A percentile compares a stretch with the other conserved stretches of the same genome.
These are phyloP conservation scores for Letharia columbiana DNA, from an alignment of 495 filamentous ascomycete species.

Conservation along the genomic window DNA sequence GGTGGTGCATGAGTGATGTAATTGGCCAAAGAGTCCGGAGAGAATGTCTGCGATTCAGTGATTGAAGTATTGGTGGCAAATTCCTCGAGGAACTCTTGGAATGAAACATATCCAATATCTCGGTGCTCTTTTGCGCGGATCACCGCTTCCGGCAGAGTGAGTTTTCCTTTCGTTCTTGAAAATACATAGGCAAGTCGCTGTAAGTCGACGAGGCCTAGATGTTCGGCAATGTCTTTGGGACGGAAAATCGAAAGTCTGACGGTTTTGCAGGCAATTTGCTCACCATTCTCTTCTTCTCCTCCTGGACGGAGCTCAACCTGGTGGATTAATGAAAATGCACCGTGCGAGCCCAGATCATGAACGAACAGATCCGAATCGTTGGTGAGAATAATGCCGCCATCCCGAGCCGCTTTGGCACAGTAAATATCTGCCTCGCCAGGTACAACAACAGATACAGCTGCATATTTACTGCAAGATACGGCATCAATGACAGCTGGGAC, in stretches of 20 bases:
- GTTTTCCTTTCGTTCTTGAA: too few relatives aligned
- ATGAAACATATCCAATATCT: background rate
- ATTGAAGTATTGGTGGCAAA: slow-evolving; percentile 9
- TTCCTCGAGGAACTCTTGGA: slow-evolving; percentile 19
- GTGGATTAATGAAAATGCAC: slow-evolving; percentile 48
- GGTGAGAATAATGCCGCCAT: slow-evolving; percentile 49
- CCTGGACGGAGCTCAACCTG: slow-evolving; percentile 21
- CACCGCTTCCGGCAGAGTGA: background rate
- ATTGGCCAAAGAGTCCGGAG: background rate
- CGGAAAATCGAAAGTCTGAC: slow-evolving; percentile 36
- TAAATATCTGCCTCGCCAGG: slow-evolving; percentile 64
- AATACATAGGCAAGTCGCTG: slow-evolving; percentile 31
- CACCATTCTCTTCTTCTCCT: slow-evolving; percentile 4
- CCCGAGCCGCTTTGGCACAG: slow-evolving; percentile 50
- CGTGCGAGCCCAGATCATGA: slow-evolving; percentile 50
- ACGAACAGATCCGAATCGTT: slow-evolving; percentile 69
- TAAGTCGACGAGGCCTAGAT: slow-evolving; percentile 33
- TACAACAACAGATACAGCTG: slow-evolving; percentile 44
- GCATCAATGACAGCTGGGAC: slow-evolving; percentile 61
- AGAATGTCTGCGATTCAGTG: background rate
- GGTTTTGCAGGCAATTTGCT: background rate
- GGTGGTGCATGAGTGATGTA: background rate
- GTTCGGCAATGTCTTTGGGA: slow-evolving; percentile 31
- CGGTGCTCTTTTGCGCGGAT: background rate
- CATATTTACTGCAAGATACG: slow-evolving; percentile 42